Conservation (phyloP, 116 monocot genomes). For the Dioscorea cayenensis region DNA sequence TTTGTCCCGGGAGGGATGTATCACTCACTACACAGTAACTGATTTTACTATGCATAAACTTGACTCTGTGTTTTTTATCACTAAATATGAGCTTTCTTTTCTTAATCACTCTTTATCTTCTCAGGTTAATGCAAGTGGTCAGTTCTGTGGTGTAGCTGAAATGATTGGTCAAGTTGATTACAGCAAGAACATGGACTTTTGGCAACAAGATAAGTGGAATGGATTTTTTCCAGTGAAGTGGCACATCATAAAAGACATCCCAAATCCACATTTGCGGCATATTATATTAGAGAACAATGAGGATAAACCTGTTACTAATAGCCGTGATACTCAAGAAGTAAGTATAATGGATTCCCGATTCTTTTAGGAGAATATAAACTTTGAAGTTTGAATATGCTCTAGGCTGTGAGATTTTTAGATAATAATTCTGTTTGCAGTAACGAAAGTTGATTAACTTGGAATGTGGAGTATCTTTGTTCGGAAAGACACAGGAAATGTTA, state of each 20-base stretch:
- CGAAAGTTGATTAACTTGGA: not conserved
- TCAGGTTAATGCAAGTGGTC: slow-evolving; percentile 85
- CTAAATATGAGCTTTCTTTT: not conserved
- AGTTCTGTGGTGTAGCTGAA: slow-evolving; percentile 86
- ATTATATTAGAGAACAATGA: slow-evolving; percentile 85
- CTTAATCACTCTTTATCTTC: not conserved
- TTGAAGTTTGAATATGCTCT: too few relatives aligned
- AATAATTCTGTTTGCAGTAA: too few relatives aligned
- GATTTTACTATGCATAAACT: not conserved
- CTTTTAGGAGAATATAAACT: too few relatives aligned
- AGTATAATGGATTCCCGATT: not conserved
- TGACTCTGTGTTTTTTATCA: not conserved
- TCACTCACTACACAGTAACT: not conserved
- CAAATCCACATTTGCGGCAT: slow-evolving; percentile 77
- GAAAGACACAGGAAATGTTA: not conserved
- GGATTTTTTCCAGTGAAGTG: slow-evolving; percentile 83
- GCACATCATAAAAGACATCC: slow-evolving; percentile 81
- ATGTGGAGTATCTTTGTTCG: not conserved
- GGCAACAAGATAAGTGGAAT: slow-evolving; percentile 94
- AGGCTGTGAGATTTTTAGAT: too few relatives aligned
- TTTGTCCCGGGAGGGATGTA: too few relatives aligned
- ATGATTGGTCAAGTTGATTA: slow-evolving; percentile 72
- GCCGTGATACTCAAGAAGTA: slow-evolving; percentile 90
- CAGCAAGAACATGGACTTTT: slow-evolving; percentile 77
- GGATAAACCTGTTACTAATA: slow-evolving; percentile 85